phyloP scores from a whole-genome alignment of 108 stramenopile species.

The Seminavis robusta region DNA sequence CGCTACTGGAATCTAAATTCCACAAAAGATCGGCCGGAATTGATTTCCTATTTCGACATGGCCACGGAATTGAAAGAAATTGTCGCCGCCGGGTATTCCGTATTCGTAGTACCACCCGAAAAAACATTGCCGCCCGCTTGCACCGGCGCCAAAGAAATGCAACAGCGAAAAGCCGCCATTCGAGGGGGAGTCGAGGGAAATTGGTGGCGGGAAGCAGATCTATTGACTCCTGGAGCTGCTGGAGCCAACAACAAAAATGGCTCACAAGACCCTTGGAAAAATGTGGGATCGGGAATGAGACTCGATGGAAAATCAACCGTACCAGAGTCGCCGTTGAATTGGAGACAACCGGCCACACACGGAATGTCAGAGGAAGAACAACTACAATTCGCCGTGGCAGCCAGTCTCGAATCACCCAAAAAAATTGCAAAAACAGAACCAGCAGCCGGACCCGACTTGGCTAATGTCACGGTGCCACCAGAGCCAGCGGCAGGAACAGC shows the following conservation, averaged over 20 bases:
- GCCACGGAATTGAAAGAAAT: constrained; percentile 61
- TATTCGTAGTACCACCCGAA: not conserved
- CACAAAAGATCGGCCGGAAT: constrained; percentile 58
- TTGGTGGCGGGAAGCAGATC: constrained; percentile 79
- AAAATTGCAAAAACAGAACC: not conserved
- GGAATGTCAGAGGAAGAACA: constrained; percentile 79
- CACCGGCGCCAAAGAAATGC: constrained; percentile 15
- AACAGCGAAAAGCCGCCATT: constrained; percentile 5
- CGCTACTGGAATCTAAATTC: constrained; percentile 85
- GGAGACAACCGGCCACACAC: too few species aligned
- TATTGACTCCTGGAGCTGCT: constrained; percentile 58
- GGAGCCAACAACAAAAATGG: constrained; percentile 43
- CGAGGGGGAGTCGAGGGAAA: constrained; percentile 23
- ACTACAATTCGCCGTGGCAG: constrained; percentile 70
- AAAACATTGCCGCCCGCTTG: not conserved
- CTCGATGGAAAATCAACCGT: constrained; percentile 54
- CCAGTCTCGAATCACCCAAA: constrained; percentile 51
- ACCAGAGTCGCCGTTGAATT: not conserved
- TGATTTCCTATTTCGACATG: constrained; percentile 74
- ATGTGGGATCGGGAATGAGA: constrained; percentile 67
- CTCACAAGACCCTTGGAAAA: constrained; percentile 66
- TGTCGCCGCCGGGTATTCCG: constrained; percentile 38
- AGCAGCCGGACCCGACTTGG: not conserved
- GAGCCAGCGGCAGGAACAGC: constrained; percentile 54
- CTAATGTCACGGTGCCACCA: constrained; percentile 18